Evolutionary conservation across 2,329 filamentous ascomycete species (phyloP).

Genomic region (Fusarium equiseti): DNA sequence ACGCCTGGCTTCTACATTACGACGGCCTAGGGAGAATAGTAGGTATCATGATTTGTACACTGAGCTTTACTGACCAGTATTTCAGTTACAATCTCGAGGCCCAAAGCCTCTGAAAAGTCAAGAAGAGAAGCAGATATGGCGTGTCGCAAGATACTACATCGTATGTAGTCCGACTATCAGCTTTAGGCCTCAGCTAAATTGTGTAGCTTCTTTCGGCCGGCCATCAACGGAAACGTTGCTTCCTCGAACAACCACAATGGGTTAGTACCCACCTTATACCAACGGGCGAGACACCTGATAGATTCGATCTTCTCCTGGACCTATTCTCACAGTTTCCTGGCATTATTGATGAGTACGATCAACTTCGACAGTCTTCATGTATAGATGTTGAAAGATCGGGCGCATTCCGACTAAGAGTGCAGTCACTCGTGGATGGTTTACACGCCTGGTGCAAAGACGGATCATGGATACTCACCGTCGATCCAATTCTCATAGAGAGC

Average conservation of each 20-base stretch:
- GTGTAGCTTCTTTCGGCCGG: conserved; percentile 25
- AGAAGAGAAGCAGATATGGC: conserved; percentile 20
- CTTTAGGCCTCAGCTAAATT: not conserved
- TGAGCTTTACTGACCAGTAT: not conserved
- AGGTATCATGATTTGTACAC: not conserved
- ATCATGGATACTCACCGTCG: conserved; percentile 2
- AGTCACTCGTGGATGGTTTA: not conserved
- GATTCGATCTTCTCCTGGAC: conserved; percentile 16
- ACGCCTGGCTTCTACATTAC: conserved; percentile 31
- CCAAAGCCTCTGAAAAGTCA: conserved; percentile 2
- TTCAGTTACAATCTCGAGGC: conserved; percentile 26
- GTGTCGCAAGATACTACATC: conserved; percentile 13
- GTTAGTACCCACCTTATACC: not conserved
- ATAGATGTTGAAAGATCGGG: not conserved
- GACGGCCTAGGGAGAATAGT: conserved; percentile 26
- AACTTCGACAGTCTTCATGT: not conserved
- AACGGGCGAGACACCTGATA: conserved; percentile 1
- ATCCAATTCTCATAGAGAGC: not conserved
- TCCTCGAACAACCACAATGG: conserved; percentile 33
- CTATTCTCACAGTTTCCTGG: conserved; percentile 18
- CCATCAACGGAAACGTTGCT: conserved; percentile 22
- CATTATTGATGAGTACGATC: conserved; percentile 8
- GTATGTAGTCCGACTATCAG: not conserved
- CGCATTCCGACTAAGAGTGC: not conserved
- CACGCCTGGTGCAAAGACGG: conserved; percentile 14